Percentiles rank a stretch among this genome's conserved stretches.
Conservation (phyloP, 1,284 basidiomycete genomes). For the Omphalotus olearius region DNA sequence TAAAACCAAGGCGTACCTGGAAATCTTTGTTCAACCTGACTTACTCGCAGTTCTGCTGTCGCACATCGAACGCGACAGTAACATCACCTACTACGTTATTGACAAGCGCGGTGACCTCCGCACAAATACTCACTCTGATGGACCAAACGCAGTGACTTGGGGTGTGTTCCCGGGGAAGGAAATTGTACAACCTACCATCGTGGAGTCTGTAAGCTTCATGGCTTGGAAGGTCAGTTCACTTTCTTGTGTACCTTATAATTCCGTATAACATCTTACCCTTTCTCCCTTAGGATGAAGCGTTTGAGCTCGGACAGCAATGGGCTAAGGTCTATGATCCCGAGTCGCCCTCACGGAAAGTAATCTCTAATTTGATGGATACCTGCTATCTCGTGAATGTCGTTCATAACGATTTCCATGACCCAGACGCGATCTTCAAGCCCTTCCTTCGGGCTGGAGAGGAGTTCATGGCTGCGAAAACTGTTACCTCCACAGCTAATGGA, state of each 20-base stretch:
- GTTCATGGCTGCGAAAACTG: slow-evolving; percentile 39
- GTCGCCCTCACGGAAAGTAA: slow-evolving; percentile 73
- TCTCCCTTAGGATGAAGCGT: slow-evolving; percentile 82
- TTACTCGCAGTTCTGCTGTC: slow-evolving; percentile 75
- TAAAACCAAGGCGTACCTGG: slow-evolving; percentile 83
- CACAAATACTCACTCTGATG: slow-evolving; percentile 89
- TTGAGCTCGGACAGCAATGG: slow-evolving; percentile 94
- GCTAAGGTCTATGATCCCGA: slow-evolving; percentile 81
- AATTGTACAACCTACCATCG: slow-evolving; percentile 97
- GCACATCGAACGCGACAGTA: slow-evolving; percentile 83
- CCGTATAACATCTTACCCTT: background rate
- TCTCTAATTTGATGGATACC: slow-evolving; percentile 76
- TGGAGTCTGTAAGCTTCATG: slow-evolving; percentile 95
- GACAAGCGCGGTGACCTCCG: slow-evolving; percentile 89
- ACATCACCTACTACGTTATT: slow-evolving; percentile 96
- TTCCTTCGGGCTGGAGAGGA: slow-evolving; percentile 76
- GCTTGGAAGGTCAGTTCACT: slow-evolving; percentile 80
- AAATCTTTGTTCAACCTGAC: slow-evolving; percentile 86
- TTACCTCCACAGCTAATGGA: slow-evolving; percentile 29
- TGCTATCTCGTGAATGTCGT: slow-evolving; percentile 95
- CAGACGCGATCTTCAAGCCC: slow-evolving; percentile 82
- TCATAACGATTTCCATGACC: slow-evolving; percentile 92
- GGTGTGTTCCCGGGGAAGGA: slow-evolving; percentile 99
- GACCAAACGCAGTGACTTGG: slow-evolving; percentile 99
- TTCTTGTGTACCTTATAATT: background rate